These are phyloP conservation scores for Phylloporus scabripes DNA, from an alignment of 768 basidiomycete genomes.

Conservation along the genomic window DNA sequence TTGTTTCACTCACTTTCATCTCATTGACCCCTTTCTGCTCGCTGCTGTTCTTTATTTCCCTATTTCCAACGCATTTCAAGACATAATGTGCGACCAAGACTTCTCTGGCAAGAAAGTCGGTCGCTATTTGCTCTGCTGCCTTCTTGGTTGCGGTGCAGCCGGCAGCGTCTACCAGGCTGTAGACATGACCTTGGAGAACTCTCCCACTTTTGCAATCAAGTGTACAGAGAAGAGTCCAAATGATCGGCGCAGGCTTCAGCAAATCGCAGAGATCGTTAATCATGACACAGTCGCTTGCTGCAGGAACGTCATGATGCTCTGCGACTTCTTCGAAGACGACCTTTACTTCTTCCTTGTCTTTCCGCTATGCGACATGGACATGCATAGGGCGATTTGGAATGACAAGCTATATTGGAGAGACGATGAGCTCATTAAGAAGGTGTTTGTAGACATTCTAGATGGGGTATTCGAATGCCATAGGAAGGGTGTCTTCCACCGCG, in stretches of 20 bases:
- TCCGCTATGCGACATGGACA: conserved; percentile 57
- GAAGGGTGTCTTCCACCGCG: conserved; percentile 71
- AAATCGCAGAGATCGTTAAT: conserved; percentile 60
- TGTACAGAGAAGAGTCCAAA: conserved; percentile 53
- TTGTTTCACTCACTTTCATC: neutral
- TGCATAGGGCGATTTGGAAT: conserved; percentile 55
- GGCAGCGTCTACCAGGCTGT: conserved; percentile 74
- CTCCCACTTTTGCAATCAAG: conserved; percentile 63
- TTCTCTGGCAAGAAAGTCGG: conserved; percentile 50
- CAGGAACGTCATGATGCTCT: conserved; percentile 61
- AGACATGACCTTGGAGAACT: conserved; percentile 38
- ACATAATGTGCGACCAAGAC: conserved; percentile 21
- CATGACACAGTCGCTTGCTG: conserved; percentile 41
- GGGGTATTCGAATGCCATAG: conserved; percentile 71
- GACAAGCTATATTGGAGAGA: conserved; percentile 48
- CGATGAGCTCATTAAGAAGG: conserved; percentile 53
- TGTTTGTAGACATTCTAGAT: conserved; percentile 73
- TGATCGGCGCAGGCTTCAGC: conserved; percentile 50
- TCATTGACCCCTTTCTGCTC: neutral
- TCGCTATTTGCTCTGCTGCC: conserved; percentile 54
- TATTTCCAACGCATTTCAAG: neutral
- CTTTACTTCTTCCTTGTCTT: conserved; percentile 62
- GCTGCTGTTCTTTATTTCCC: neutral
- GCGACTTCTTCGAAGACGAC: conserved; percentile 53
- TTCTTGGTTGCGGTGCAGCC: conserved; percentile 69